Conservation (phyloP, 2,329 filamentous ascomycete species). For the Hawksworthiomyces lignivorus region DNA sequence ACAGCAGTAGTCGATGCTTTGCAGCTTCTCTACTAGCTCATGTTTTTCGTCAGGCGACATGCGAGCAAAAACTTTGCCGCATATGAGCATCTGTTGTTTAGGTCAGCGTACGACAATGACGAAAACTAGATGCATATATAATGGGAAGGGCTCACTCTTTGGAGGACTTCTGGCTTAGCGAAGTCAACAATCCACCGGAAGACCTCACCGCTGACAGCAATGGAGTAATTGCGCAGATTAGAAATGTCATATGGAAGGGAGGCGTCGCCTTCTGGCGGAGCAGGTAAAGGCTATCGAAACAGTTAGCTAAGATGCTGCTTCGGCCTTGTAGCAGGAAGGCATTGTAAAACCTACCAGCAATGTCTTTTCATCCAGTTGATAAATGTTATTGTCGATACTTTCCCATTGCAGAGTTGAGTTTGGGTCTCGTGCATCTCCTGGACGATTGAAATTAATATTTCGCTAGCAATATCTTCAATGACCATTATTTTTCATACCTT, state of each 20-base stretch:
- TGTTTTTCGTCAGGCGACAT: conserved; percentile 99
- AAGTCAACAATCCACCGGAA: conserved; percentile 97
- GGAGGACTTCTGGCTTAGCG: conserved; percentile 70
- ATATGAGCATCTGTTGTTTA: conserved; percentile 83
- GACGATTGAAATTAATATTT: too few species aligned
- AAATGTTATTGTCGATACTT: conserved; percentile 80
- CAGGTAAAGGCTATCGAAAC: conserved; percentile 32
- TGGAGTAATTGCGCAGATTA: conserved; percentile 74
- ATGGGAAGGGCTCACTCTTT: conserved; percentile 42
- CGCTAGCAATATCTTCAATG: too few species aligned
- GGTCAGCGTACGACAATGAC: too few species aligned
- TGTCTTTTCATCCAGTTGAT: conserved; percentile 69
- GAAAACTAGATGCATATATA: neutral
- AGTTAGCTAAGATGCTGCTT: neutral
- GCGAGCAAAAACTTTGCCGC: conserved; percentile 87
- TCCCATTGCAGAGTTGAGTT: conserved; percentile 78
- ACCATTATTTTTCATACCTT: conserved; percentile 55
- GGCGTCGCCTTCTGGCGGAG: conserved; percentile 63
- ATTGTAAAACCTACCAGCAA: conserved; percentile 59
- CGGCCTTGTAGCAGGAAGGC: neutral
- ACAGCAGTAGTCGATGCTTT: conserved; percentile 89
- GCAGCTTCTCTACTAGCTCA: conserved; percentile 92
- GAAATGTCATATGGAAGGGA: conserved; percentile 80
- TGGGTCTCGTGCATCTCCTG: conserved; percentile 64
- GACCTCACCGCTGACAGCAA: conserved; percentile 86